These are phyloP conservation scores for Penicillium tannophilum DNA, from an alignment of 495 filamentous ascomycete genomes.

Conservation along the genomic window DNA sequence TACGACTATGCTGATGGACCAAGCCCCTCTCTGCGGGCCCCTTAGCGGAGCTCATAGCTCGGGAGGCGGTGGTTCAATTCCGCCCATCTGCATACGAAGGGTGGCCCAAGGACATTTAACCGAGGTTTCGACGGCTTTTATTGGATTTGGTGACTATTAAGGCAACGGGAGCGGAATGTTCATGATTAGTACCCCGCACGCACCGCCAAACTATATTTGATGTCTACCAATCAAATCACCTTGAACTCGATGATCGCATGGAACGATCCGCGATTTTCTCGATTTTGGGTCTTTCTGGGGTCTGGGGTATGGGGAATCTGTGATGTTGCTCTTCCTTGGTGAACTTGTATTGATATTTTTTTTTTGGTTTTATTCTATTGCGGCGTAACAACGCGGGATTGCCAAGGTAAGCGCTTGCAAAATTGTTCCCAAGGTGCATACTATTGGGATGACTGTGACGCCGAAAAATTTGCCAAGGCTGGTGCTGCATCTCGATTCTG, in stretches of 20 bases:
- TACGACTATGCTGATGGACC: background rate
- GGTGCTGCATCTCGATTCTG: conserved; percentile 25
- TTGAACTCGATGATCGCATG: background rate
- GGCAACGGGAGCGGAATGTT: background rate
- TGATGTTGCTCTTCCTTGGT: background rate
- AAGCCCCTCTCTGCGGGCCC: background rate
- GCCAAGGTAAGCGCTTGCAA: background rate
- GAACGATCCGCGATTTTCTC: background rate
- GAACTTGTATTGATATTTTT: no score
- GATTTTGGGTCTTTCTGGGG: background rate
- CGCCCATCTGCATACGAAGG: background rate
- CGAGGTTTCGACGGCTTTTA: background rate
- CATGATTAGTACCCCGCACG: background rate
- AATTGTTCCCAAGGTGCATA: background rate
- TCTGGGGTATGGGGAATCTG: background rate
- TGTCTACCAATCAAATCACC: background rate
- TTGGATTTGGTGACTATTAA: background rate
- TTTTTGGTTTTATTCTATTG: no score
- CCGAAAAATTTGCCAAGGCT: conserved; percentile 35
- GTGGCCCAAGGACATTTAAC: background rate
- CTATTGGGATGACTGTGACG: conserved; percentile 20
- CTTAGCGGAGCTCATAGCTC: background rate
- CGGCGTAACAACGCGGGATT: background rate
- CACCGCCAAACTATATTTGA: background rate
- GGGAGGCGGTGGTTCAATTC: background rate